These are phyloP conservation scores for Capsella bursapastoris DNA, from an alignment of 345 rosid genomes.

Conservation along the genomic window DNA sequence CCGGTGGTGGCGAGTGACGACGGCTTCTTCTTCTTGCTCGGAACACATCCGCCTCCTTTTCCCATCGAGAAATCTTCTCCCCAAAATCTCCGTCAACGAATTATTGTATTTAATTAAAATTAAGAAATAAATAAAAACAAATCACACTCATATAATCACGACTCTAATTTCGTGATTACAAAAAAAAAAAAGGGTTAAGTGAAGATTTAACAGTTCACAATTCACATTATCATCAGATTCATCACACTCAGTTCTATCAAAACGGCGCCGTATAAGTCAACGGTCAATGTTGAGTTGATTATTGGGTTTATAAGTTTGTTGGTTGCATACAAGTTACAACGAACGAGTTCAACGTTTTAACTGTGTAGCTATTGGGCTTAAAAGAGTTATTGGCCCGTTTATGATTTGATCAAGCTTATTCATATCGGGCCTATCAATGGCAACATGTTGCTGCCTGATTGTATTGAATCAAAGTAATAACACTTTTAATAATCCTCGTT, in stretches of 20 bases:
- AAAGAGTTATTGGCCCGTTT: neutral
- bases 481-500: too few relatives aligned
- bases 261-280: conserved; percentile 19
- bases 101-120: neutral
- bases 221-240: neutral
- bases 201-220: conserved; percentile 21
- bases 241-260: neutral
- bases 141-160: conserved; percentile 6
- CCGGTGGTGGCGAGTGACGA: conserved; percentile 40
- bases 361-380: neutral
- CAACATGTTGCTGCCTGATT: neutral
- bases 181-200: conserved; percentile 3
- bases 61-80: conserved; percentile 57
- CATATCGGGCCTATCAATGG: conserved; percentile 6
- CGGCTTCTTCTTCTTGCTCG: conserved; percentile 79
- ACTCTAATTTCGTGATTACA: neutral
- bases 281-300: neutral
- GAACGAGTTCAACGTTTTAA: neutral
- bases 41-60: conserved; percentile 96
- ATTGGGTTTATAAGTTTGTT: neutral
- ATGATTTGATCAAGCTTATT: neutral
- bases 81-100: conserved; percentile 31
- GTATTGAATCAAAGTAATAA: too few relatives aligned
- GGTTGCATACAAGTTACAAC: too few relatives aligned
- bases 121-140: neutral